Evolutionary conservation across 495 filamentous ascomycete genomes (phyloP).

Genomic region (Aspergillus steynii): DNA sequence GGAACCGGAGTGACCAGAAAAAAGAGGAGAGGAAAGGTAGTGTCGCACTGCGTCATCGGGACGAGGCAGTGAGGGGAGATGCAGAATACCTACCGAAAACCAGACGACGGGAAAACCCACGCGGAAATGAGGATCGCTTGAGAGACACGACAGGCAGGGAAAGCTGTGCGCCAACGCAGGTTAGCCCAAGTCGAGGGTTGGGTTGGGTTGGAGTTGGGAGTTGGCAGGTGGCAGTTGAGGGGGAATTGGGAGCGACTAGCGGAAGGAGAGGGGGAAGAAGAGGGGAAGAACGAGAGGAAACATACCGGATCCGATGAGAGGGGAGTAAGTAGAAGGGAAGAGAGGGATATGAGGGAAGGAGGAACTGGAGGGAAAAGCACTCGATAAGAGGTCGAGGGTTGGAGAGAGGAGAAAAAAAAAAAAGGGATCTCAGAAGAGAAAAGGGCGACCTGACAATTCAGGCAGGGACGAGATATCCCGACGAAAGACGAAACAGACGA

Average conservation of each 20-base stretch:
- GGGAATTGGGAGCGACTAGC: neutral
- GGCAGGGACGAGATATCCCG: neutral
- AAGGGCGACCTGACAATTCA: neutral
- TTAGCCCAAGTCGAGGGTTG: neutral
- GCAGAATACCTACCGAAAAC: neutral
- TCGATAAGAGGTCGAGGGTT: neutral
- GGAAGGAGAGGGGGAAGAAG: neutral
- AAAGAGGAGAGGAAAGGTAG: constrained; percentile 1
- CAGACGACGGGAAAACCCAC: neutral
- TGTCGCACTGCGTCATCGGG: constrained; percentile 20
- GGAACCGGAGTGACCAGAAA: neutral
- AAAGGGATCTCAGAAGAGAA: constrained; percentile 2
- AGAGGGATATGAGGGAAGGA: neutral
- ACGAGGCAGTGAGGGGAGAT: constrained; percentile 9
- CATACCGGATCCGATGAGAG: constrained; percentile 3
- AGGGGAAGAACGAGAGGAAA: constrained; percentile 7
- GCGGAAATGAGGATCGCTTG: neutral
- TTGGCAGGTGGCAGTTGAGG: neutral
- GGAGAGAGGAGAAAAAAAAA: constrained; percentile 8
- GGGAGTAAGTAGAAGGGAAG: neutral
- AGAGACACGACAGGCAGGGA: neutral
- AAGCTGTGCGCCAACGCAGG: neutral
- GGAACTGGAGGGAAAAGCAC: neutral
- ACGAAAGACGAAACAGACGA: constrained; percentile 1
- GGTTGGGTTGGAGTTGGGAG: neutral